Evolutionary conservation across 2,329 filamentous ascomycete species (phyloP).

Genomic region (Cercospora sp.): DNA sequence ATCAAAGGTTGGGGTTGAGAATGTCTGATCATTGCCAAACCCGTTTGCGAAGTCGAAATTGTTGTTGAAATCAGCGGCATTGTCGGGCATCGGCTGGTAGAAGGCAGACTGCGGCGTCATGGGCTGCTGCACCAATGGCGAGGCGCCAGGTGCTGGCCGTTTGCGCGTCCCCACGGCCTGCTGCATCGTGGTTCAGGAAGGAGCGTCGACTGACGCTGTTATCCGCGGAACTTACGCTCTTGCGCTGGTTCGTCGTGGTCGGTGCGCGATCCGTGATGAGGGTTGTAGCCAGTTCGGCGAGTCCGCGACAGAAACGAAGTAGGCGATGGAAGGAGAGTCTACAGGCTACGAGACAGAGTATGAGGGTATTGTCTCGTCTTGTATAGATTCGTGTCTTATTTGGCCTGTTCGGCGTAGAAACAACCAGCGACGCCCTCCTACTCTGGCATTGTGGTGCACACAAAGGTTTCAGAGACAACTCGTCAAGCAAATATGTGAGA

Average conservation of each 20-base stretch:
- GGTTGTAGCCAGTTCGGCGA: neutral
- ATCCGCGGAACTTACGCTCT: neutral
- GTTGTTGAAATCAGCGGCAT: constrained; percentile 38
- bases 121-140: constrained; percentile 61
- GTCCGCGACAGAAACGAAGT: neutral
- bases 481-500: neutral
- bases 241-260: neutral
- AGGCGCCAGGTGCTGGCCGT: constrained; percentile 70
- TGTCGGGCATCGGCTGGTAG: constrained; percentile 51
- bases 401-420: constrained; percentile 10
- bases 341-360: constrained; percentile 1
- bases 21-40: constrained; percentile 34
- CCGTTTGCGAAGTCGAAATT: constrained; percentile 35
- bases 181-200: constrained; percentile 23
- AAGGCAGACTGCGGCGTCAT: constrained; percentile 27
- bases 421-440: constrained; percentile 6
- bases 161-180: constrained; percentile 53
- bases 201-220: neutral
- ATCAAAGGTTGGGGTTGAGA: constrained; percentile 42
- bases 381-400: constrained; percentile 7
- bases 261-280: neutral
- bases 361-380: constrained; percentile 6
- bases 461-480: constrained; percentile 10
- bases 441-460: constrained; percentile 7
- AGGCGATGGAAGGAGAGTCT: constrained; percentile 1